Conservation (phyloP, 2,329 filamentous ascomycete species). For the Camillea tinctor region DNA sequence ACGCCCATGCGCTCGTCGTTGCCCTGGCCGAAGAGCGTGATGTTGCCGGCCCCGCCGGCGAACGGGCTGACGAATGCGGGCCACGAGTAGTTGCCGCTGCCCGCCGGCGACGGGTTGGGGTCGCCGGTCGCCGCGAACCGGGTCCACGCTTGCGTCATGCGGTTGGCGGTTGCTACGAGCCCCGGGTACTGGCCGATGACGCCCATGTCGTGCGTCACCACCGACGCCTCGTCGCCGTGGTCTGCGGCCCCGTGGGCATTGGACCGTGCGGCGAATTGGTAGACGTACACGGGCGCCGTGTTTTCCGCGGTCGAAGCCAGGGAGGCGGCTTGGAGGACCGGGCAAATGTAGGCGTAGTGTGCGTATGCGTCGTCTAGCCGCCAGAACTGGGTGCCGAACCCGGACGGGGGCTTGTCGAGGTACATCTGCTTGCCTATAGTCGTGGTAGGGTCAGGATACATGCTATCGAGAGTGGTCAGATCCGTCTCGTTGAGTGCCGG, state of each 20-base stretch:
- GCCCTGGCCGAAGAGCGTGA: constrained; percentile 58
- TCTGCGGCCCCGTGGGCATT: constrained; percentile 38
- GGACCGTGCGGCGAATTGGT: constrained; percentile 57
- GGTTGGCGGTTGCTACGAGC: constrained; percentile 36
- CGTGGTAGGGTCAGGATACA: constrained; percentile 61
- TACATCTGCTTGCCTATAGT: constrained; percentile 40
- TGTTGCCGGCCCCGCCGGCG: constrained; percentile 30
- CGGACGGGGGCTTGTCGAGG: constrained; percentile 32
- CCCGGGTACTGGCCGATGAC: constrained; percentile 36
- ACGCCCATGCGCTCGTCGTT: constrained; percentile 52
- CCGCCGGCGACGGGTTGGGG: constrained; percentile 19
- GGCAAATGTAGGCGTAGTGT: constrained; percentile 64
- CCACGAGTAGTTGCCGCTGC: constrained; percentile 35
- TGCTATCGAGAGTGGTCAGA: constrained; percentile 50
- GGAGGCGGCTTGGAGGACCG: constrained; percentile 59
- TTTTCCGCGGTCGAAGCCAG: constrained; percentile 34
- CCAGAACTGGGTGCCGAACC: constrained; percentile 54
- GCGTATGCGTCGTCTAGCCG: constrained; percentile 60
- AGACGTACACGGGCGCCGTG: constrained; percentile 47
- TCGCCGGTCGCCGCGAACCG: constrained; percentile 35
- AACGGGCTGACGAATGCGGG: constrained; percentile 45
- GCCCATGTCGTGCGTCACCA: constrained; percentile 44
- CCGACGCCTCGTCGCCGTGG: constrained; percentile 46
- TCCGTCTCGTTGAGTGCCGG: constrained; percentile 54
- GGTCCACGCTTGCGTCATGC: constrained; percentile 45